Percentiles rank a stretch among this genome's conserved stretches.
These are phyloP conservation scores for Monascus purpureus DNA, from an alignment of 495 filamentous ascomycete genomes.

Conservation along the genomic window DNA sequence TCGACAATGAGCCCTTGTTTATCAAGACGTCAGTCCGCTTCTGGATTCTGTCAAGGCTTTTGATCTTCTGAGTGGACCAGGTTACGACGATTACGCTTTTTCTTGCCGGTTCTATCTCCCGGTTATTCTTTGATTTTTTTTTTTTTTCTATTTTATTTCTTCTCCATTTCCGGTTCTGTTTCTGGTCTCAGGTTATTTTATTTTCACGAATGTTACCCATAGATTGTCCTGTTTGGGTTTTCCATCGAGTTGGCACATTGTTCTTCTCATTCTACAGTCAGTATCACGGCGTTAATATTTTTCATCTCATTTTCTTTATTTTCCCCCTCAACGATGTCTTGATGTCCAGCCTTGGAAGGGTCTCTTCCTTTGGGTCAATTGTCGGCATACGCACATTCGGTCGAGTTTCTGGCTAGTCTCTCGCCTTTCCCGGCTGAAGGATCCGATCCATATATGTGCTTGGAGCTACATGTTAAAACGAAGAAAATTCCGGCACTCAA, in stretches of 20 bases:
- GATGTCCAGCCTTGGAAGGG: too few relatives aligned
- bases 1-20: too few relatives aligned
- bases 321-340: neutral
- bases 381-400: too few relatives aligned
- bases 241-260: slow-evolving; percentile 16
- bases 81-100: slow-evolving; percentile 36
- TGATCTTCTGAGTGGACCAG: slow-evolving; percentile 8
- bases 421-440: too few relatives aligned
- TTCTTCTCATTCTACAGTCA: slow-evolving; percentile 8
- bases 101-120: slow-evolving; percentile 22
- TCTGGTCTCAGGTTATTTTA: slow-evolving; percentile 4
- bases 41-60: too few relatives aligned
- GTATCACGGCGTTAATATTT: slow-evolving; percentile 15
- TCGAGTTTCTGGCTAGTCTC: too few relatives aligned
- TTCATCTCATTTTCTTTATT: neutral
- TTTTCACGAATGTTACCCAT: slow-evolving; percentile 14
- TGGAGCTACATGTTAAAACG: too few relatives aligned
- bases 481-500: too few relatives aligned
- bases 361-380: too few relatives aligned
- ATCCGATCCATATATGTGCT: too few relatives aligned
- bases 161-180: slow-evolving; percentile 3
- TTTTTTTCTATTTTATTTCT: slow-evolving; percentile 6
- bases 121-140: slow-evolving; percentile 8
- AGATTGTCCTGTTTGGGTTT: slow-evolving; percentile 18
- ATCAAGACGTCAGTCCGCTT: too few relatives aligned